Conservation (phyloP, 2,329 filamentous ascomycete species). For the Apiospora arundinis region DNA sequence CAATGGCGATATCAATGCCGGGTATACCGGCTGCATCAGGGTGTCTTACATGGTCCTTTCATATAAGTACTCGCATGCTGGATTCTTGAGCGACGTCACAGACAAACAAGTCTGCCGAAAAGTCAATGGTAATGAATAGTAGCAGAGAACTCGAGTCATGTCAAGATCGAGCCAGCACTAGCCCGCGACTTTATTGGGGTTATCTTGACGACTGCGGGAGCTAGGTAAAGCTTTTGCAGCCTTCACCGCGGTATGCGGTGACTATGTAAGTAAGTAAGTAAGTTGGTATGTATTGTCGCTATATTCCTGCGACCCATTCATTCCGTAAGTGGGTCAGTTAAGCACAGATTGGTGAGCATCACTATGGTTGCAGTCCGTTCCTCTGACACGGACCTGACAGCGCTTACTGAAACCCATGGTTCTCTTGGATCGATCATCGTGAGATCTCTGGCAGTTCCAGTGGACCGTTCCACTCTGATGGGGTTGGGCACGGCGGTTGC, state of each 20-base stretch:
- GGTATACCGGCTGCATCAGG: background rate
- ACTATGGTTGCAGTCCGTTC: background rate
- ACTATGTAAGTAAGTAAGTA: too few species aligned
- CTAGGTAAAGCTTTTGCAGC: background rate
- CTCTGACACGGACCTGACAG: conserved; percentile 10
- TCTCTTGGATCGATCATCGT: background rate
- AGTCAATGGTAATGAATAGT: background rate
- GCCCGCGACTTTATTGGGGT: background rate
- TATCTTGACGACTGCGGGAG: background rate
- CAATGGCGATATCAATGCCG: background rate
- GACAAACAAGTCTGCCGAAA: background rate
- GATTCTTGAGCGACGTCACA: background rate
- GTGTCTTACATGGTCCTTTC: background rate
- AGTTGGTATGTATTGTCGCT: background rate
- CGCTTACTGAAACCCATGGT: conserved; percentile 15
- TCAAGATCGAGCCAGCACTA: background rate
- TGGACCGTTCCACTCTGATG: conserved; percentile 1
- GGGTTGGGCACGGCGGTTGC: background rate
- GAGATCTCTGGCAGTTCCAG: background rate
- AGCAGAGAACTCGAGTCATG: background rate
- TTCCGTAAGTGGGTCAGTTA: background rate
- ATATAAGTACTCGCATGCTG: background rate
- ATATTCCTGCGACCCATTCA: background rate
- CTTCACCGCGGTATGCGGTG: conserved; percentile 17
- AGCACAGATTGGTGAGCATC: background rate